Evolutionary conservation across 257 asterid genomes (phyloP), one percentile per base, ranked within the genome.

Genomic region (Cordia subcordata): DNA sequence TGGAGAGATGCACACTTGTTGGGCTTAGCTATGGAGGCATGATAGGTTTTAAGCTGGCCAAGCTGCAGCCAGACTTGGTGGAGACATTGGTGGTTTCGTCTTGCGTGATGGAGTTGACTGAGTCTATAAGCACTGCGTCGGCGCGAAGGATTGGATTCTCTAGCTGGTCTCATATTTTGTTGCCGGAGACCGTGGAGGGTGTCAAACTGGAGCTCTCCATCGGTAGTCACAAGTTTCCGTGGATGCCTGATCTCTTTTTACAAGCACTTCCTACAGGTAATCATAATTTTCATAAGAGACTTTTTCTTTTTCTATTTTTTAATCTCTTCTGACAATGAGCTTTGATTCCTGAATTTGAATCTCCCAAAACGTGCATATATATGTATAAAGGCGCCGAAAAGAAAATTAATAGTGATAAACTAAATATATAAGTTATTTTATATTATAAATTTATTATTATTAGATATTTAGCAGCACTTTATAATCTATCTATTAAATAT

Each of bases 1-100:
- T 75, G 21, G 55, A 69, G 45, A 65, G 21, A 50, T 75, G 62
- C 55, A 61, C 70, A 14, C 14, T 70, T 1, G 77, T 75, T 8
- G 77, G 80, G 10, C 13, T 75, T 1, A 75, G 80, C 5, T 70
- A 75, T 19, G 76, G 76, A 19, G 77, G 77, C 9, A 33, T 53
- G 39, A 38, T 66, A 1, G 70, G 53, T 56, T 70, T 70, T 53
- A 63, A 67, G 53, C 15, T 70, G 55, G 80, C 77, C 8, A 56
- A 57, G 37, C 5, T 75, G 61, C 10, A 57, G 0, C 70, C 80
- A 6, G 62, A 57, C 2, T 39, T 75, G 67, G 68, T 75, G 11
- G 65, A 69, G 1, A 57, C 70, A 3, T 12, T 75, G 64, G 67
- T 70, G 21, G 17, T 67, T 10, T 45, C 74, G 12, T 57, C 71